These are phyloP conservation scores for Penicillium hesseltinei DNA, from an alignment of 2,329 filamentous ascomycete species.

Conservation along the genomic window DNA sequence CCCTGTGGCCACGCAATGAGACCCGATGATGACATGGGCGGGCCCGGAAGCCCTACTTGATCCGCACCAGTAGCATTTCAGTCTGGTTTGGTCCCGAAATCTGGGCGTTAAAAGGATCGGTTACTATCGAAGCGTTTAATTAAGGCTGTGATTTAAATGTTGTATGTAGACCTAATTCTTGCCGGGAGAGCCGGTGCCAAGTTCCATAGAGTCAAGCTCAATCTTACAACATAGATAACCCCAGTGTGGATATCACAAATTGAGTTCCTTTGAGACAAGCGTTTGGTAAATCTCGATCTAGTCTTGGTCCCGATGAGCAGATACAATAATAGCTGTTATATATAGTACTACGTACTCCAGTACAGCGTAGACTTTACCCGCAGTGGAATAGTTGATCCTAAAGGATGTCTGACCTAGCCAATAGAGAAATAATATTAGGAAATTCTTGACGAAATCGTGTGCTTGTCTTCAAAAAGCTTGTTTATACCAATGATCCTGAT, in stretches of 20 bases:
- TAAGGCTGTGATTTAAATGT: not conserved
- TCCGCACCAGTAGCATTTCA: not conserved
- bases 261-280: not conserved
- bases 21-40: slow-evolving; percentile 2
- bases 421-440: not conserved
- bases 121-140: not conserved
- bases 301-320: not conserved
- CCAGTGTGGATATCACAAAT: not conserved
- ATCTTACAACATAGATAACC: not conserved
- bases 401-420: not conserved
- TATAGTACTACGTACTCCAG: not conserved
- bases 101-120: not conserved
- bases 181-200: not conserved
- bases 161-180: not conserved
- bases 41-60: not conserved
- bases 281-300: not conserved
- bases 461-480: not conserved
- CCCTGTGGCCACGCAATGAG: not conserved
- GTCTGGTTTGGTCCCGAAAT: not conserved
- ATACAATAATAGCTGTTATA: not conserved
- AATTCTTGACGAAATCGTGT: not conserved
- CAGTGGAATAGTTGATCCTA: not conserved
- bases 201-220: not conserved
- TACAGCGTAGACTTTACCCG: not conserved
- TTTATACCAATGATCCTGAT: not conserved